These are phyloP conservation scores for Penicillium brevicompactum DNA, from an alignment of 2,329 filamentous ascomycete genomes.

Conservation along the genomic window DNA sequence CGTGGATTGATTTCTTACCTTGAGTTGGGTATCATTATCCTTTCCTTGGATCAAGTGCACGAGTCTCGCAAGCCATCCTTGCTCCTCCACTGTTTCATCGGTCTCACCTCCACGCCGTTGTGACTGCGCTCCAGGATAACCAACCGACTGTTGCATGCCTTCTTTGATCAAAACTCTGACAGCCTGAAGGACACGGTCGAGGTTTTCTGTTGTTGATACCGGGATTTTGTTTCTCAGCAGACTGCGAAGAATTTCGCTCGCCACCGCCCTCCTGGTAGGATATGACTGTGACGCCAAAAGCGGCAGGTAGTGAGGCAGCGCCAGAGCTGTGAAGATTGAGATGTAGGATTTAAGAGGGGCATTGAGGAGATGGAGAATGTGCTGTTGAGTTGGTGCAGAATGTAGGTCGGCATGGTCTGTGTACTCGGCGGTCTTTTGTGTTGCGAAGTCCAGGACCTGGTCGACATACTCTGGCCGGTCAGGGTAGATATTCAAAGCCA, in stretches of 20 bases:
- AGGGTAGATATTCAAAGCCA: constrained; percentile 95
- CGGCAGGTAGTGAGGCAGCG: constrained; percentile 87
- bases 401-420: constrained; percentile 95
- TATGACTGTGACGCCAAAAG: constrained; percentile 91
- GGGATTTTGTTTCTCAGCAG: constrained; percentile 80
- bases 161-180: constrained; percentile 92
- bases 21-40: constrained; percentile 92
- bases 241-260: constrained; percentile 80
- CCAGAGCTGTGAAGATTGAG: constrained; percentile 93
- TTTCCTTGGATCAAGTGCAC: constrained; percentile 82
- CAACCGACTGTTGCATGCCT: constrained; percentile 78
- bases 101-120: constrained; percentile 81
- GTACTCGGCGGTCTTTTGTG: constrained; percentile 82
- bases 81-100: constrained; percentile 96
- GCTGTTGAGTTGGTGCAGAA: constrained; percentile 82
- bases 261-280: constrained; percentile 84
- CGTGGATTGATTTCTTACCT: constrained; percentile 47
- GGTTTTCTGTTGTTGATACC: constrained; percentile 74
- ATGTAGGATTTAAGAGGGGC: constrained; percentile 86
- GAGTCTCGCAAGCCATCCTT: constrained; percentile 92
- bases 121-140: constrained; percentile 75
- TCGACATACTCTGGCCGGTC: constrained; percentile 92
- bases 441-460: constrained; percentile 86
- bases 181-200: constrained; percentile 87
- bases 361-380: constrained; percentile 84